phyloP scores from a whole-genome alignment of 108 stramenopile species.

The Nitzschia sp. region DNA sequence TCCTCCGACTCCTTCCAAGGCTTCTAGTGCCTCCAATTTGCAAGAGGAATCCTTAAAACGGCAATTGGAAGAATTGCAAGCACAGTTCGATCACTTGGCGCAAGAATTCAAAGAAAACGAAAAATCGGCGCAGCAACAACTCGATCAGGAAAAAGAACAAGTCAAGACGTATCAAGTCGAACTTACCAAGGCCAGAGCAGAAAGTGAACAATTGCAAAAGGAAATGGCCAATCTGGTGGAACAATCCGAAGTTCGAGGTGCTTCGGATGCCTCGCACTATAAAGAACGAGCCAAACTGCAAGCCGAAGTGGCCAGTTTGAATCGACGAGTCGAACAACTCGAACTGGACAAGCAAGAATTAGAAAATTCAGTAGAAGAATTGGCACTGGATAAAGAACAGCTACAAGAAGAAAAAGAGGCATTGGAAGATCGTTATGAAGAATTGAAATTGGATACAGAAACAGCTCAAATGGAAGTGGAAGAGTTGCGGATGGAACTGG shows the following conservation, averaged over 20 bases:
- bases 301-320: slow-evolving; percentile 59
- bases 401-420: slow-evolving; percentile 78
- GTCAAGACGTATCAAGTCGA: slow-evolving; percentile 20
- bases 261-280: slow-evolving; percentile 51
- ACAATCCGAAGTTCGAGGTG: slow-evolving; percentile 11
- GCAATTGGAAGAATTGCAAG: slow-evolving; percentile 30
- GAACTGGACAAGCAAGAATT: slow-evolving; percentile 67
- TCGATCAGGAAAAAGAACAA: slow-evolving; percentile 26
- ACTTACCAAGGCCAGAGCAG: slow-evolving; percentile 33
- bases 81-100: slow-evolving; percentile 16
- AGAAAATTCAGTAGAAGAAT: slow-evolving; percentile 74
- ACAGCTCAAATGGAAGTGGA: slow-evolving; percentile 82
- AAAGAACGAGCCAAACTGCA: slow-evolving; percentile 76
- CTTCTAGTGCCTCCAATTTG: background rate
- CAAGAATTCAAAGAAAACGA: slow-evolving; percentile 19
- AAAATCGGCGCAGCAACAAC: slow-evolving; percentile 13
- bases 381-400: slow-evolving; percentile 83
- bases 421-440: slow-evolving; percentile 73
- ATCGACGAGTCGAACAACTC: slow-evolving; percentile 69
- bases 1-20: slow-evolving; percentile 1
- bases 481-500: slow-evolving; percentile 68
- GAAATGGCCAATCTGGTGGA: slow-evolving; percentile 32
- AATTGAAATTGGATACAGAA: slow-evolving; percentile 75
- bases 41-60: background rate
- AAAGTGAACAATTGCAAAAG: slow-evolving; percentile 31